Percentiles rank a stretch among this genome's conserved stretches.
Conservation (phyloP, 2,329 filamentous ascomycete genomes). For the Thelonectria discophora region DNA sequence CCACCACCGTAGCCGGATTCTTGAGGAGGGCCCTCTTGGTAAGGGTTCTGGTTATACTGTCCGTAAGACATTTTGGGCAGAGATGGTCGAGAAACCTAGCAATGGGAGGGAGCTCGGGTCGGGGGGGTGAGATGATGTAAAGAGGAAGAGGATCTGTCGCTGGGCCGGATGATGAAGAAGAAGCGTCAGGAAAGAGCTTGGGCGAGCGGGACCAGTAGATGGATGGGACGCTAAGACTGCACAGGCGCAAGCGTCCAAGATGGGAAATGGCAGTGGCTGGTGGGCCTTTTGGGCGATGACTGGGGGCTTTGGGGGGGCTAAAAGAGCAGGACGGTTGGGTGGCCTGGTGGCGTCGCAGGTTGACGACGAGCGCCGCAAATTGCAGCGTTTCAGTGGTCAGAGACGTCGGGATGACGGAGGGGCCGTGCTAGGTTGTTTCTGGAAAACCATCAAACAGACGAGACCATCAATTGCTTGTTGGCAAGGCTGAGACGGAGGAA, state of each 20-base stretch:
- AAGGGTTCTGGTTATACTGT: slow-evolving; percentile 72
- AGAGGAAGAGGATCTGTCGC: slow-evolving; percentile 31
- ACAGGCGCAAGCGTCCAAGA: slow-evolving; percentile 19
- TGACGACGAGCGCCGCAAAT: slow-evolving; percentile 1
- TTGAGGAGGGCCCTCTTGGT: slow-evolving; percentile 61
- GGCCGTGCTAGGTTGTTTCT: slow-evolving; percentile 17
- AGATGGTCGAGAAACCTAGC: slow-evolving; percentile 29
- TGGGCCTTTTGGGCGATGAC: slow-evolving; percentile 19
- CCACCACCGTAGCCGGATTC: slow-evolving; percentile 56
- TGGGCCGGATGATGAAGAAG: slow-evolving; percentile 26
- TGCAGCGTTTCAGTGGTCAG: slow-evolving; percentile 12
- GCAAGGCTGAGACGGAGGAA: slow-evolving; percentile 20
- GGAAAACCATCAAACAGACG: slow-evolving; percentile 9
- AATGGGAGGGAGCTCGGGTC: slow-evolving; percentile 30
- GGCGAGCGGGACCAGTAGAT: neutral
- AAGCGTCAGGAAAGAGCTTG: slow-evolving; percentile 27
- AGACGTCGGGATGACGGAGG: slow-evolving; percentile 22
- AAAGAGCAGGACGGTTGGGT: slow-evolving; percentile 10
- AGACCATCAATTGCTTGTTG: slow-evolving; percentile 15
- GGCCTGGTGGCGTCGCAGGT: slow-evolving; percentile 11
- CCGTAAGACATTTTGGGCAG: slow-evolving; percentile 65
- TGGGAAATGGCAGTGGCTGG: slow-evolving; percentile 20
- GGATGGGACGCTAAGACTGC: slow-evolving; percentile 18
- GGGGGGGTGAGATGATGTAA: slow-evolving; percentile 32
- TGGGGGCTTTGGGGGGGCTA: neutral